These are phyloP conservation scores for Sclerotinia trifoliorum DNA, from an alignment of 2,329 filamentous ascomycete species.

Conservation along the genomic window DNA sequence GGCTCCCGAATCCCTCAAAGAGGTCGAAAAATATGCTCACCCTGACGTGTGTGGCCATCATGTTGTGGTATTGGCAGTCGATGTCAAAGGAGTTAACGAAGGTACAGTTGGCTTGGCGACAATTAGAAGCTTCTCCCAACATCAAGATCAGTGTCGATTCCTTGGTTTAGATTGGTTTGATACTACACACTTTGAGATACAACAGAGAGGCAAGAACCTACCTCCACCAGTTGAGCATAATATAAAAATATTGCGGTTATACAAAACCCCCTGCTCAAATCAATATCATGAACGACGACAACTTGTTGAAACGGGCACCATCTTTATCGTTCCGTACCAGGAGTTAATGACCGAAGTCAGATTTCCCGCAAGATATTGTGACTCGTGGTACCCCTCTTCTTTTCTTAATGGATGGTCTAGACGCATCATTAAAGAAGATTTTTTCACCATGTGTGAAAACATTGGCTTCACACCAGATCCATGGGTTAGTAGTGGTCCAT, in stretches of 20 bases:
- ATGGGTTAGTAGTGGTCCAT: conserved; percentile 7
- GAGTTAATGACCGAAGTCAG: neutral
- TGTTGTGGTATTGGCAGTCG: conserved; percentile 7
- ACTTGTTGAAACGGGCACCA: neutral
- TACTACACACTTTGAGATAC: neutral
- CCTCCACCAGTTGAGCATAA: neutral
- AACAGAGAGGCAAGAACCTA: too few species aligned
- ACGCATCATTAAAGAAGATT: neutral
- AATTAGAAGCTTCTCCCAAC: neutral
- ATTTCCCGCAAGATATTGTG: rapidly evolving
- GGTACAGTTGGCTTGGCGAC: neutral
- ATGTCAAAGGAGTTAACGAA: neutral
- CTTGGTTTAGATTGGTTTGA: conserved; percentile 3
- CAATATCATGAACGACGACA: neutral
- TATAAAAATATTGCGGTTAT: neutral
- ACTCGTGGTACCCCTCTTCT: conserved; percentile 3
- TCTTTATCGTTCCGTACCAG: neutral
- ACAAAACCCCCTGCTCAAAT: neutral
- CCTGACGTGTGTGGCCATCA: neutral
- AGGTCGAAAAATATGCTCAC: neutral
- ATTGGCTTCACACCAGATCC: conserved; percentile 11
- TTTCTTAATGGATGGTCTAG: conserved; percentile 9
- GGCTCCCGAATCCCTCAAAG: too few species aligned
- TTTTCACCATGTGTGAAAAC: neutral
- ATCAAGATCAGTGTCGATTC: neutral